A percentile compares a stretch with the other conserved stretches of the same genome.
Conservation (phyloP, 176 grass and related monocot genomes). For the Rhynchospora pubera region DNA sequence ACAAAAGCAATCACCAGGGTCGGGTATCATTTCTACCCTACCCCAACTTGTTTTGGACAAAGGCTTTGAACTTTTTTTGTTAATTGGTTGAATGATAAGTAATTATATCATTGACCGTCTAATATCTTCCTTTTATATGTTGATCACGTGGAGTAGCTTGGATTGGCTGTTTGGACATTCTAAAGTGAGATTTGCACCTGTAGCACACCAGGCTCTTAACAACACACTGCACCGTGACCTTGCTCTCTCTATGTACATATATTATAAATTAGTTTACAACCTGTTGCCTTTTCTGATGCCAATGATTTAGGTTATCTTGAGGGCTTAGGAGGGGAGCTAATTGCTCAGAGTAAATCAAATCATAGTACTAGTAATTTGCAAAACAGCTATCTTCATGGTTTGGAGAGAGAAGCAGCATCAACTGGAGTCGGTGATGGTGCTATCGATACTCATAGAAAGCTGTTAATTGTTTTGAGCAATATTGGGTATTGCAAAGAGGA, state of each 20-base stretch:
- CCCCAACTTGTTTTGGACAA: too few relatives aligned
- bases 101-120: too few relatives aligned
- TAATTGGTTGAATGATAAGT: too few relatives aligned
- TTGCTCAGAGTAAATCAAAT: slow-evolving; percentile 60
- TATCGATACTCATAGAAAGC: slow-evolving; percentile 58
- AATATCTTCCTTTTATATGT: too few relatives aligned
- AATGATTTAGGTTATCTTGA: slow-evolving; percentile 77
- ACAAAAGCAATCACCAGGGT: too few relatives aligned
- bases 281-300: slow-evolving; percentile 15
- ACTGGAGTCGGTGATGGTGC: slow-evolving; percentile 25
- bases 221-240: too few relatives aligned
- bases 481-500: slow-evolving; percentile 96
- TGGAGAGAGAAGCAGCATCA: slow-evolving; percentile 37
- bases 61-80: too few relatives aligned
- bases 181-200: too few relatives aligned
- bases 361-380: slow-evolving; percentile 69
- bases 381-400: slow-evolving; percentile 86
- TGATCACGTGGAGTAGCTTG: too few relatives aligned
- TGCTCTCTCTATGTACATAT: background rate
- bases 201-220: too few relatives aligned
- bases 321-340: slow-evolving; percentile 56
- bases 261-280: background rate
- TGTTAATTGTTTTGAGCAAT: slow-evolving; percentile 94
- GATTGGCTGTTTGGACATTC: too few relatives aligned
- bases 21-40: too few relatives aligned